These are phyloP conservation scores for Pugionium cornutum DNA, from an alignment of 345 rosid species.

Conservation along the genomic window DNA sequence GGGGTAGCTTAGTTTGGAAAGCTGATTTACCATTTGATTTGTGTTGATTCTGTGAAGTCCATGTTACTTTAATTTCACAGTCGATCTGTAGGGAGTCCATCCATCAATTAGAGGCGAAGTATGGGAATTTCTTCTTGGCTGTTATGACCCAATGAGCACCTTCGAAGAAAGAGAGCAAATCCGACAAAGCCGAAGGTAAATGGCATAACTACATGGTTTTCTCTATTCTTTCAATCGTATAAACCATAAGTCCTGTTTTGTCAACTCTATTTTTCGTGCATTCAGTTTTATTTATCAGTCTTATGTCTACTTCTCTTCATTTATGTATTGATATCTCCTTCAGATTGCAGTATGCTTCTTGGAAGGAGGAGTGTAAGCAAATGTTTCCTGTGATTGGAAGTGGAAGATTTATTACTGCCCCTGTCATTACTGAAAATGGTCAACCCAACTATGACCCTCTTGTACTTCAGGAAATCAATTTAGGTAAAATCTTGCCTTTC, in stretches of 20 bases:
- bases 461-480: slow-evolving; percentile 60
- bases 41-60: background rate
- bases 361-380: slow-evolving; percentile 79
- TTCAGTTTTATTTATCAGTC: background rate
- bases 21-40: background rate
- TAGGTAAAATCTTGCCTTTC: slow-evolving; percentile 25
- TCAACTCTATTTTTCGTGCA: background rate
- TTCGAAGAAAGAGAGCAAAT: slow-evolving; percentile 81
- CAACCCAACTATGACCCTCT: slow-evolving; percentile 81
- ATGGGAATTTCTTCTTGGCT: slow-evolving; percentile 94
- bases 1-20: slow-evolving; percentile 59
- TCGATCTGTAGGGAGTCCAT: slow-evolving; percentile 73
- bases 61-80: background rate
- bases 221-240: background rate
- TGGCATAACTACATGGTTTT: background rate
- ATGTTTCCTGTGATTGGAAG: slow-evolving; percentile 86
- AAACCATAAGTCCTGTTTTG: background rate
- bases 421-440: slow-evolving; percentile 80
- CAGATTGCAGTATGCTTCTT: slow-evolving; percentile 69
- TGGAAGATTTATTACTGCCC: slow-evolving; percentile 83
- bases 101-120: slow-evolving; percentile 98
- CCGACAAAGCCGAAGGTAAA: slow-evolving; percentile 73
- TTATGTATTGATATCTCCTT: slow-evolving; percentile 22
- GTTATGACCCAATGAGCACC: slow-evolving; percentile 85
- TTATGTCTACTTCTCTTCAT: slow-evolving; percentile 6